Percentiles rank a stretch among this genome's conserved stretches.
Evolutionary conservation across 305 asterid species (phyloP).

Genomic region (Fraxinus platypoda): DNA sequence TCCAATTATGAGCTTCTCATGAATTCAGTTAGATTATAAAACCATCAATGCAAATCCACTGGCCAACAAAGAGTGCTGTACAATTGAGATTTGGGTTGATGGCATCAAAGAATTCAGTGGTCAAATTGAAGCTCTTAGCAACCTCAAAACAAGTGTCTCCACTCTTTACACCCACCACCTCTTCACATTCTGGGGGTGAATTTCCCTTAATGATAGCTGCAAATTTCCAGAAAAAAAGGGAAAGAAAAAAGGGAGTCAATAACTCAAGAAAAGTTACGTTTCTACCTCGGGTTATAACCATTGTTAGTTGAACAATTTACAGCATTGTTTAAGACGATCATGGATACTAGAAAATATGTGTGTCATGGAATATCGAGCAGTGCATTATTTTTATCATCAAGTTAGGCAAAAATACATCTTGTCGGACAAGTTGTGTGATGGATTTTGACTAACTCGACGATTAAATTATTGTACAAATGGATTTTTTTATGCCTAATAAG

Average conservation of each 20-base stretch:
- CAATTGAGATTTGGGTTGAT: constrained; percentile 41
- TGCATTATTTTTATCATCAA: not conserved
- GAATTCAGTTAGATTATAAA: not conserved
- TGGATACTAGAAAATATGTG: not conserved
- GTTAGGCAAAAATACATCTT: not conserved
- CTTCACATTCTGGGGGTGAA: constrained; percentile 5
- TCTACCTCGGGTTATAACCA: too few relatives aligned
- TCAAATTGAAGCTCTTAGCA: constrained; percentile 10
- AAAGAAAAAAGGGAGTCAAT: too few relatives aligned
- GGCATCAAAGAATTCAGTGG: constrained; percentile 6
- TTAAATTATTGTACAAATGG: not conserved
- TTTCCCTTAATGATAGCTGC: not conserved
- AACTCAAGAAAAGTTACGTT: too few relatives aligned
- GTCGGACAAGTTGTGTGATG: not conserved
- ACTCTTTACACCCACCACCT: constrained; percentile 26
- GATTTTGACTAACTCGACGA: not conserved
- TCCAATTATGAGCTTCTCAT: not conserved
- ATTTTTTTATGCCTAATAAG: not conserved
- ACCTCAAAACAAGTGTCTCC: constrained; percentile 34
- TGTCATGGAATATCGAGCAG: not conserved
- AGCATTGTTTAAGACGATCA: too few relatives aligned
- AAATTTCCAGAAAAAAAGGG: not conserved
- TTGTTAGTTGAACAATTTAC: too few relatives aligned
- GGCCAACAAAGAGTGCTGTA: constrained; percentile 32
- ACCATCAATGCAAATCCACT: constrained; percentile 39